Evolutionary conservation across 371 early-diverging fungal genomes (phyloP).

Genomic region (Cokeromyces recurvatus): DNA sequence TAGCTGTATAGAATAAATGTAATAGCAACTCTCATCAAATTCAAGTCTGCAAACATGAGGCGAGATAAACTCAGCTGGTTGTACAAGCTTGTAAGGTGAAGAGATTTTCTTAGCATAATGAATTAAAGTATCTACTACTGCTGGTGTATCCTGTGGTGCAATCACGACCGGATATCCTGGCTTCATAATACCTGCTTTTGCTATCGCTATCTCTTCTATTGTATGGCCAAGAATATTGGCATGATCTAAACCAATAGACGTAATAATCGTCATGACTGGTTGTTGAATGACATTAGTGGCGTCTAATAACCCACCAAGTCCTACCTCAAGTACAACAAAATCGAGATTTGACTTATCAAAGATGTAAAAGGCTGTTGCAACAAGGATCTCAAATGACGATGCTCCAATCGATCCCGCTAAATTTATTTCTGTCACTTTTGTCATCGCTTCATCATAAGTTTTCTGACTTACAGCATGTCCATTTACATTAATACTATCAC

Average conservation of each 20-base stretch:
- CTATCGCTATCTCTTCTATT: slow-evolving; percentile 60
- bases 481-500: slow-evolving; percentile 63
- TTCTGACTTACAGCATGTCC: slow-evolving; percentile 34
- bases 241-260: slow-evolving; percentile 75
- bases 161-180: slow-evolving; percentile 44
- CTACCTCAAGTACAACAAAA: slow-evolving; percentile 76
- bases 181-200: slow-evolving; percentile 80
- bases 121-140: slow-evolving; percentile 19
- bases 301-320: slow-evolving; percentile 76
- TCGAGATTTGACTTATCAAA: slow-evolving; percentile 54
- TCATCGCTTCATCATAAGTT: slow-evolving; percentile 31
- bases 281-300: slow-evolving; percentile 75
- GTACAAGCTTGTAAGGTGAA: slow-evolving; percentile 19
- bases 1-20: slow-evolving; percentile 52
- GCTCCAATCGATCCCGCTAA: slow-evolving; percentile 18
- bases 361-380: slow-evolving; percentile 55
- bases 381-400: slow-evolving; percentile 60
- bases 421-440: slow-evolving; percentile 26
- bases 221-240: slow-evolving; percentile 65
- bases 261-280: slow-evolving; percentile 51
- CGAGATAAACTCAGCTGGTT: slow-evolving; percentile 15
- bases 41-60: slow-evolving; percentile 1
- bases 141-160: slow-evolving; percentile 31
- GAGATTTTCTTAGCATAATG: slow-evolving; percentile 27
- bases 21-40: not conserved